Percentiles rank a stretch among this genome's conserved stretches.
phyloP scores from a whole-genome alignment of 2,329 filamentous ascomycete species.

The Thelonectria rubi region DNA sequence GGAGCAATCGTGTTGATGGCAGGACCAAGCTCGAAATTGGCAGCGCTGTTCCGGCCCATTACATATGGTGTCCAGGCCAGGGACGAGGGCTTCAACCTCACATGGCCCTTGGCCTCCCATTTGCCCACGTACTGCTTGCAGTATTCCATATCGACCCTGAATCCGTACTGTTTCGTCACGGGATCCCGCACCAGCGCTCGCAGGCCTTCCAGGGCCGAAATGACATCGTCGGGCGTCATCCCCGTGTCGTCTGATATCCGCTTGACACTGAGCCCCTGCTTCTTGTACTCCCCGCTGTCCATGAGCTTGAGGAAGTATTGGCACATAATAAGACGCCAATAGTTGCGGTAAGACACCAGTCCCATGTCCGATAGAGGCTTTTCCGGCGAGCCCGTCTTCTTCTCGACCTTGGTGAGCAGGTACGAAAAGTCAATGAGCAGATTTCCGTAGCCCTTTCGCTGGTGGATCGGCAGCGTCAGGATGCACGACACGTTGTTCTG shows the following conservation, averaged over 20 bases:
- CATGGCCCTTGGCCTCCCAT: slow-evolving; percentile 89
- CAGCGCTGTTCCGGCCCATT: slow-evolving; percentile 87
- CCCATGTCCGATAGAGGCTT: slow-evolving; percentile 99
- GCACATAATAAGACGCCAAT: slow-evolving; percentile 92
- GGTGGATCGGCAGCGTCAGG: slow-evolving; percentile 92
- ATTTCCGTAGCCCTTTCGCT: slow-evolving; percentile 96
- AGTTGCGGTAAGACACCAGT: slow-evolving; percentile 94
- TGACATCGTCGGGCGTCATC: slow-evolving; percentile 95
- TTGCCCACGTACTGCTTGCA: slow-evolving; percentile 88
- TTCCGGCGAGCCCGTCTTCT: slow-evolving; percentile 94
- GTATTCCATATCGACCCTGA: slow-evolving; percentile 85
- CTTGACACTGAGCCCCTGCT: slow-evolving; percentile 66
- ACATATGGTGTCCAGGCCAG: slow-evolving; percentile 97
- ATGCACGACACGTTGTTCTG: slow-evolving; percentile 99
- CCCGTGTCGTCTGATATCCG: slow-evolving; percentile 88
- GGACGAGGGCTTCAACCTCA: slow-evolving; percentile 80
- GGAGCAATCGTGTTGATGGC: slow-evolving; percentile 87
- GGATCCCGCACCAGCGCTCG: slow-evolving; percentile 91
- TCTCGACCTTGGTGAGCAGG: slow-evolving; percentile 89
- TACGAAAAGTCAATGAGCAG: slow-evolving; percentile 99
- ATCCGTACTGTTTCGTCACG: slow-evolving; percentile 85
- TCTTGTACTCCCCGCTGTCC: slow-evolving; percentile 44
- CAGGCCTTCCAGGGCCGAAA: slow-evolving; percentile 90
- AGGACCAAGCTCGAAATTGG: slow-evolving; percentile 84
- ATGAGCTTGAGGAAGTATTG: slow-evolving; percentile 74